Conservation (phyloP, 805 yeast species). For the Debaryomyces castellii region DNA sequence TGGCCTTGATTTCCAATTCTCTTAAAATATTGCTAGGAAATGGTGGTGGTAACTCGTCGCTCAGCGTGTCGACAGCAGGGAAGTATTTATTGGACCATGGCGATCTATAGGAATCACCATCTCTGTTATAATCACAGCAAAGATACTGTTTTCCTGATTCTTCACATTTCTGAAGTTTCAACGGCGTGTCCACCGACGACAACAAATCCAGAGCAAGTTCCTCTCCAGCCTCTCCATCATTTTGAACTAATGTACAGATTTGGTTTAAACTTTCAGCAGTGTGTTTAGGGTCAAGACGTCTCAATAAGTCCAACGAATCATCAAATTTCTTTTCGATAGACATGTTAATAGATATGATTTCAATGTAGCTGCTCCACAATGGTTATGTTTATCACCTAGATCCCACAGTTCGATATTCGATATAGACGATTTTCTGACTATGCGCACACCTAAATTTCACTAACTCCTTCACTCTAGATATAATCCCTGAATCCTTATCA, state of each 20-base stretch:
- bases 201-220: constrained; percentile 84
- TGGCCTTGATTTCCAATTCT: constrained; percentile 74
- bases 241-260: constrained; percentile 41
- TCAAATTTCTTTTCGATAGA: constrained; percentile 36
- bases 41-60: constrained; percentile 67
- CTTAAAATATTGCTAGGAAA: constrained; percentile 68
- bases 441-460: not conserved
- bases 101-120: constrained; percentile 86
- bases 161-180: constrained; percentile 51
- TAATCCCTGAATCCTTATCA: too few relatives aligned
- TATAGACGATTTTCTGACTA: not conserved
- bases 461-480: too few relatives aligned
- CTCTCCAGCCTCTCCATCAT: constrained; percentile 25
- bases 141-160: constrained; percentile 65
- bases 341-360: constrained; percentile 7
- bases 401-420: not conserved
- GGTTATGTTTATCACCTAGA: not conserved
- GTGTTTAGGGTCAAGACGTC: constrained; percentile 40
- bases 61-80: constrained; percentile 38
- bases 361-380: not conserved
- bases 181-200: constrained; percentile 84
- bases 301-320: constrained; percentile 38
- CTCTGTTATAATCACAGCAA: constrained; percentile 93
- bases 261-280: constrained; percentile 32
- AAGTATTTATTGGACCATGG: constrained; percentile 85